Base-by-base conservation (phyloP, 2,329 filamentous ascomycete genomes). In the Bipolaris bicolor region DNA sequence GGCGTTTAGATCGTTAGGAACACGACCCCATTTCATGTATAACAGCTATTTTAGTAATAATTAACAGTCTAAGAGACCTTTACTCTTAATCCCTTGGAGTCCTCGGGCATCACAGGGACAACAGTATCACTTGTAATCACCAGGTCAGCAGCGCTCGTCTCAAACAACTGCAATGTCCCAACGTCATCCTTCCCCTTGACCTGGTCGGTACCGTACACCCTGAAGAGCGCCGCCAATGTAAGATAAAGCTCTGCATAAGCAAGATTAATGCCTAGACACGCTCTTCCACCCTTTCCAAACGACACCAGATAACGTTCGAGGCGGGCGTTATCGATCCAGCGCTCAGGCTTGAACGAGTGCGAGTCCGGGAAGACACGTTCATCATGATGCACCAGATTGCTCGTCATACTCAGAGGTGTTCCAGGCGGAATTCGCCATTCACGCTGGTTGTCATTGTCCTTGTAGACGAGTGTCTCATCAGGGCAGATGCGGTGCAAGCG, bases 201-300 rank as follows among this genome's bases (percentile, higher is more conserved):
- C n/a, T 49, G 22, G 3, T 49, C 10, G 0, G 34, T 49, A 41
- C 47, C 24, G 16, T 37, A 36, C 4, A 52, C 29, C 31, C 49
- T 45, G 20, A 52, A 52, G 2, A 52, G 15, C 16, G 41, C 50
- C 2, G 40, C 50, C 22, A 54, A 18, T 9, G 44, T 34, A 10
- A 43, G 34, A 9, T 41, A 43, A 5, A 59, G 18, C 15, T 56
- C 52, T n/a, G 57, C 48, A 18, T 56, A 45, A 3, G 58, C 58
- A 13, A 60, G 41, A 13, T 57, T 55, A n/a, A 55, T 58, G 2
- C 68, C 68, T 6, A 72, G 37, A 31, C 69, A 71, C n/a, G 44
- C 33, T 22, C 68, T 44, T 2, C 37, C 62, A 9, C 69, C 69
- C 36, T 65, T 69, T 4, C 45, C 46, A 39, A 72, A 71, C 5